phyloP scores from a whole-genome alignment of 176 grass and related monocot genomes.

The Miscanthus lutarioriparius region DNA sequence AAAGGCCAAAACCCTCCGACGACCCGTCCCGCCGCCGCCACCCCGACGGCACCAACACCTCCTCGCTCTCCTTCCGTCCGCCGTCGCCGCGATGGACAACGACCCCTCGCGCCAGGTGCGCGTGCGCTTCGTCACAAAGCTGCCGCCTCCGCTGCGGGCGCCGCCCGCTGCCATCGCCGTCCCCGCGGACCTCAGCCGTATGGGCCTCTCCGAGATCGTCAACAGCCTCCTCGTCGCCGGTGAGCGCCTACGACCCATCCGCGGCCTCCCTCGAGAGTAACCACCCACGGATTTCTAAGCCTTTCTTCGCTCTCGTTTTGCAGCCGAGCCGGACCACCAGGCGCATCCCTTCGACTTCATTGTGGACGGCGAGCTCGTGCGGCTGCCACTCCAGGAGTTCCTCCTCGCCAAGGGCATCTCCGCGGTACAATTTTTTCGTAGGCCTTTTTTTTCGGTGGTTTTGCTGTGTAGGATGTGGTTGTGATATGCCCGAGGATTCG shows the following conservation, averaged over 20 bases:
- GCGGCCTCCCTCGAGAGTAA: background rate
- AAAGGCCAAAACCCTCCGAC: conserved; percentile 19
- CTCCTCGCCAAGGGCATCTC: conserved; percentile 85
- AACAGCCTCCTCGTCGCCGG: conserved; percentile 59
- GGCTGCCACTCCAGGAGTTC: conserved; percentile 82
- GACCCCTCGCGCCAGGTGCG: conserved; percentile 74
- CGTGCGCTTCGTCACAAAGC: conserved; percentile 87
- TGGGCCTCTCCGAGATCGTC: conserved; percentile 93
- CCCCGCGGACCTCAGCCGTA: conserved; percentile 70
- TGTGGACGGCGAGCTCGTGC: conserved; percentile 74
- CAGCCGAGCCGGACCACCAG: conserved; percentile 65
- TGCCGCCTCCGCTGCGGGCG: conserved; percentile 50
- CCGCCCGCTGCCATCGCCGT: conserved; percentile 62
- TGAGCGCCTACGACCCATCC: conserved; percentile 6
- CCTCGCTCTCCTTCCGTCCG: background rate
- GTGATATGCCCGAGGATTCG: conserved; percentile 13
- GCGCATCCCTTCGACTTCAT: conserved; percentile 92
- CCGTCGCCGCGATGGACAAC: conserved; percentile 36
- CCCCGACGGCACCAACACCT: background rate
- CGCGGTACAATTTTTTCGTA: conserved; percentile 42
- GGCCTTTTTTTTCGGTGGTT: background rate
- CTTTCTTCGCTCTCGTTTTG: background rate
- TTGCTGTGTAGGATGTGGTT: background rate
- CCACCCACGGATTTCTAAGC: background rate
- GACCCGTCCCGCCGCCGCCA: conserved; percentile 46